Evolutionary conservation across 2,329 filamentous ascomycete genomes (phyloP), one percentile per base, ranked within the genome.

Genomic region (Capronia epimyces): DNA sequence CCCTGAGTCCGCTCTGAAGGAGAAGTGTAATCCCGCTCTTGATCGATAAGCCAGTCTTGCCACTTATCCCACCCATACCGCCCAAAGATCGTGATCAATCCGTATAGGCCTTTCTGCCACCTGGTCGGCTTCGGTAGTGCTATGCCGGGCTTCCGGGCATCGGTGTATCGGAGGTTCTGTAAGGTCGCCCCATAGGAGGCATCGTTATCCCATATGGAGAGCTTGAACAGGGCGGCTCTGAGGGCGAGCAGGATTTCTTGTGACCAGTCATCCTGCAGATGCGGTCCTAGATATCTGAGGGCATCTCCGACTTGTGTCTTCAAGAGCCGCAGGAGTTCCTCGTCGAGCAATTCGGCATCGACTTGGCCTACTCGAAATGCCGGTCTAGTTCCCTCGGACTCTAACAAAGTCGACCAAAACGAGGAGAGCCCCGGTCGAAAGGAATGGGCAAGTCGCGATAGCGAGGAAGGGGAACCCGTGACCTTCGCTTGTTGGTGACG

Each of bases 161-260:
- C 91, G 9, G 87, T 86, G 65, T 91, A 97, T 65, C 84, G 84
- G 22, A 98, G 77, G 57, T 95, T 95, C 69, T 98, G 93, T 43
- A 98, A 75, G 29, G 88, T 84, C 9, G 93, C 93, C 53, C 93
- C 93, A 68, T 98, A 97, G 3, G 87, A 94, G 32, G 93, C 88
- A 67, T 95, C 84, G 67, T 96, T 88, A 68, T 97, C 90, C 93
- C 93, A 98, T 52, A 98, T 84, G 13, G 87, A 89, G 56, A 98
- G 79, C 70, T 98, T 98, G 76, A 96, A 98, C 6, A 98, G 74
- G 2, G 89, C 74, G 1, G 85, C 81, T 41, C 91, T 79, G 49
- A 98, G 75, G 0, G 75, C 79, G 22, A 96, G 76, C 56, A 86
- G 76, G 47, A 97, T 91, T 71, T 97, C 93, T 46, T 87, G 77